These are phyloP conservation scores for Globisporangium iwayamae DNA, from an alignment of 352 stramenopile genomes.

Conservation along the genomic window DNA sequence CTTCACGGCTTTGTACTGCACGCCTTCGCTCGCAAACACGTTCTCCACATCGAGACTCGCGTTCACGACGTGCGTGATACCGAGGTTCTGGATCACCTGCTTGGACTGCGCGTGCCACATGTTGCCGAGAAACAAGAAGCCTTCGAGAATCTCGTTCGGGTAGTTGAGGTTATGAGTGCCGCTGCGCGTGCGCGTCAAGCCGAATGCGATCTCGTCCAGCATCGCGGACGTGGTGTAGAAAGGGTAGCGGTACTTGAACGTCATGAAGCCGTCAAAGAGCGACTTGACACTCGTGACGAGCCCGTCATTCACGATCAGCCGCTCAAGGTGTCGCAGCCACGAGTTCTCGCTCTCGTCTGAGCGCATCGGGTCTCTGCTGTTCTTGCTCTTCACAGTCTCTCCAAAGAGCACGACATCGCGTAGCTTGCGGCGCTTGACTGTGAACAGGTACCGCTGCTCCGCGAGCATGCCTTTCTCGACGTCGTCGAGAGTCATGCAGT, in stretches of 20 bases:
- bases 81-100: slow-evolving; percentile 70
- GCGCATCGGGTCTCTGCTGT: slow-evolving; percentile 11
- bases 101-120: slow-evolving; percentile 86
- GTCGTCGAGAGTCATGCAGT: slow-evolving; percentile 43
- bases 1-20: slow-evolving; percentile 74
- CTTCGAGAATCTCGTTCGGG: slow-evolving; percentile 85
- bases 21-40: slow-evolving; percentile 60
- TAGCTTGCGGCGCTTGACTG: slow-evolving; percentile 70
- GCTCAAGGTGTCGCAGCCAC: slow-evolving; percentile 61
- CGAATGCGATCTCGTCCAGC: slow-evolving; percentile 52
- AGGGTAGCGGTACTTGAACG: slow-evolving; percentile 82
- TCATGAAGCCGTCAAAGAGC: slow-evolving; percentile 76
- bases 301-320: slow-evolving; percentile 69
- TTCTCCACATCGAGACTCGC: slow-evolving; percentile 77
- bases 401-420: slow-evolving; percentile 80
- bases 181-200: slow-evolving; percentile 70
- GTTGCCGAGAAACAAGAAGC: slow-evolving; percentile 84
- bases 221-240: slow-evolving; percentile 79
- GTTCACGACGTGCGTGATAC: slow-evolving; percentile 86
- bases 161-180: slow-evolving; percentile 87
- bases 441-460: slow-evolving; percentile 71
- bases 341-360: slow-evolving; percentile 17
- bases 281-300: slow-evolving; percentile 75
- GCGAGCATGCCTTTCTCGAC: slow-evolving; percentile 49
- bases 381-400: slow-evolving; percentile 46